phyloP scores from a whole-genome alignment of 345 rosid species.

The Ceriops zippeliana region DNA sequence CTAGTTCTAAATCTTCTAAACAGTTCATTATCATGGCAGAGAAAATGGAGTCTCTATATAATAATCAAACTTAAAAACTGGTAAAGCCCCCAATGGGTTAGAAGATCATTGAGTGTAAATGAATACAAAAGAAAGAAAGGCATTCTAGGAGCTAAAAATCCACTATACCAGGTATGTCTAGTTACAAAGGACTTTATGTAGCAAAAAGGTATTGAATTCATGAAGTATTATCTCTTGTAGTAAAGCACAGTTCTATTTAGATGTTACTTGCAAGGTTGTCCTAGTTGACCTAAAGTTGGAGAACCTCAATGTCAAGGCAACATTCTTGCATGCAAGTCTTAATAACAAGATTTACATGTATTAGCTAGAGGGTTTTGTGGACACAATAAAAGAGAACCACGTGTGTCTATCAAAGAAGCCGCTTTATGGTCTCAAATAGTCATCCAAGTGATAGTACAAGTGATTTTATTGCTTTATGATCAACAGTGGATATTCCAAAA shows the following conservation, averaged over 20 bases:
- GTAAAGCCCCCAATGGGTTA: background rate
- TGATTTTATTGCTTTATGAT: background rate
- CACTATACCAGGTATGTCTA: background rate
- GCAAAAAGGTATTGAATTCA: background rate
- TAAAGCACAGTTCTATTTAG: background rate
- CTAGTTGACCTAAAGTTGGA: background rate
- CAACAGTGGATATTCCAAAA: background rate
- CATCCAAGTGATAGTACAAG: background rate
- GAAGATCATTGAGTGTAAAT: background rate
- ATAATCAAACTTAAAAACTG: background rate
- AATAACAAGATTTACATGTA: background rate
- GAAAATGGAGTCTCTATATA: background rate
- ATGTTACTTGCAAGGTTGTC: background rate
- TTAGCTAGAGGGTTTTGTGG: background rate
- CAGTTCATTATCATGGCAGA: background rate
- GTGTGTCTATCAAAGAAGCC: background rate
- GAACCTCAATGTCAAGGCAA: background rate
- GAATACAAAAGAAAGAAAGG: background rate
- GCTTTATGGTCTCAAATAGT: background rate
- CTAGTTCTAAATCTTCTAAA: background rate
- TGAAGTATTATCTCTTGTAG: background rate
- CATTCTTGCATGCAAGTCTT: background rate
- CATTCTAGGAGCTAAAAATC: background rate
- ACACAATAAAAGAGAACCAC: background rate
- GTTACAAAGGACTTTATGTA: background rate